Conservation (phyloP, 2,329 filamentous ascomycete species). For the Cercospora janseana region DNA sequence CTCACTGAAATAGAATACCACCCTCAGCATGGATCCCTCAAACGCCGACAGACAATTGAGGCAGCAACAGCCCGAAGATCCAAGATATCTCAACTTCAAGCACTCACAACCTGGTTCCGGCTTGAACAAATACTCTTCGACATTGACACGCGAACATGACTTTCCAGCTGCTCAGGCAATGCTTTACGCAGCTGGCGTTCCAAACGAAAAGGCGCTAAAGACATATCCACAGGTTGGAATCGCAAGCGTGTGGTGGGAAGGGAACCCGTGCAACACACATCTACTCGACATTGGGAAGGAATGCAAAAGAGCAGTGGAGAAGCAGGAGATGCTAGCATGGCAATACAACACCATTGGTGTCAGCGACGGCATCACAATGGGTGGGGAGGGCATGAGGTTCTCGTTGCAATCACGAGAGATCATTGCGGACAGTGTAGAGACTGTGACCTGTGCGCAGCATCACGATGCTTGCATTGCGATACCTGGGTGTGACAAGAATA, state of each 20-base stretch:
- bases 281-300: constrained; percentile 84
- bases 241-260: constrained; percentile 95
- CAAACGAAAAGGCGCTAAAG: constrained; percentile 80
- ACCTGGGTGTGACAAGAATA: constrained; percentile 95
- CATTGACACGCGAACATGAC: constrained; percentile 79
- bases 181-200: constrained; percentile 90
- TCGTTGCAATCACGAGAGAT: constrained; percentile 87
- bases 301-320: constrained; percentile 76
- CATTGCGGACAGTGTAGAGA: constrained; percentile 92
- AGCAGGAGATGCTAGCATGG: constrained; percentile 87
- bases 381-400: constrained; percentile 90
- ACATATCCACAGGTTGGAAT: constrained; percentile 87
- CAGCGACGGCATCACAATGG: constrained; percentile 93
- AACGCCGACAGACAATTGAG: constrained; percentile 40
- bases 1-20: neutral
- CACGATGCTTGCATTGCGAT: constrained; percentile 93
- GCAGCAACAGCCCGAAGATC: constrained; percentile 40
- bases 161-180: constrained; percentile 92
- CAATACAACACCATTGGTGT: constrained; percentile 88
- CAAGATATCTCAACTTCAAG: constrained; percentile 58
- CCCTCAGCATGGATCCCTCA: constrained; percentile 36
- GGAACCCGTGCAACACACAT: constrained; percentile 78
- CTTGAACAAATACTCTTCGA: constrained; percentile 83
- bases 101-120: constrained; percentile 55
- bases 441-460: constrained; percentile 84